phyloP scores from a whole-genome alignment of 83 land plant genomes.

The Thuja plicata region DNA sequence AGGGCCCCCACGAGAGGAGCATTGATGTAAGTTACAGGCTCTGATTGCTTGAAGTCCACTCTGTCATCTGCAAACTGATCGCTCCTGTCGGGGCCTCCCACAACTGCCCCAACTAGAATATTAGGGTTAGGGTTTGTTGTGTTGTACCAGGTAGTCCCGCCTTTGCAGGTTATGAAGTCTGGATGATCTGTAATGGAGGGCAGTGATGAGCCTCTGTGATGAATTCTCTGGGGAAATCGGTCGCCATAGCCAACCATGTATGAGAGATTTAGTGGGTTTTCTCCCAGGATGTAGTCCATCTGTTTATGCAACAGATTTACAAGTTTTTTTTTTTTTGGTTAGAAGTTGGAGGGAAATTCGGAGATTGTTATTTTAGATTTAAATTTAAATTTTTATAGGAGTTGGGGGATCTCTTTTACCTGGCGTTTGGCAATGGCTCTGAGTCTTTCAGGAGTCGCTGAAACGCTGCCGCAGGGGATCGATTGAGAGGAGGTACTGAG shows the following conservation, averaged over 20 bases:
- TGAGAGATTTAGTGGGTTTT: constrained; percentile 25
- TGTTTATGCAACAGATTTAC: constrained; percentile 9
- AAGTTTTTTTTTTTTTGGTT: background rate
- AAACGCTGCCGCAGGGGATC: constrained; percentile 48
- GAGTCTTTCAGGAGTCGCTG: constrained; percentile 49
- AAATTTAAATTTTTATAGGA: too few species aligned
- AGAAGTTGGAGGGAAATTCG: background rate
- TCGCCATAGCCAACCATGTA: constrained; percentile 86
- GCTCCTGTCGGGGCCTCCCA: constrained; percentile 72
- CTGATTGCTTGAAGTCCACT: constrained; percentile 57
- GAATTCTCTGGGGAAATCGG: constrained; percentile 66
- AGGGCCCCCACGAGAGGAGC: constrained; percentile 87
- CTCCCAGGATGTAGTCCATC: constrained; percentile 80
- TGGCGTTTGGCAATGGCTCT: constrained; percentile 60
- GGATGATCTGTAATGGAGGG: constrained; percentile 62
- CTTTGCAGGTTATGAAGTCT: constrained; percentile 49
- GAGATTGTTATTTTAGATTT: background rate
- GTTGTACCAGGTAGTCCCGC: constrained; percentile 59
- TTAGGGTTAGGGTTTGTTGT: constrained; percentile 64
- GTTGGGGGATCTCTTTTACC: constrained; percentile 23
- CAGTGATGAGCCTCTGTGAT: constrained; percentile 83
- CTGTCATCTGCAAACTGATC: constrained; percentile 69
- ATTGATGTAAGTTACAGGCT: constrained; percentile 86
- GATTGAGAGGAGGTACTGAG: constrained; percentile 52
- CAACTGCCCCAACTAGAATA: constrained; percentile 67